These are phyloP conservation scores for Pythium guiyangense DNA, from an alignment of 352 stramenopile genomes.

Conservation along the genomic window DNA sequence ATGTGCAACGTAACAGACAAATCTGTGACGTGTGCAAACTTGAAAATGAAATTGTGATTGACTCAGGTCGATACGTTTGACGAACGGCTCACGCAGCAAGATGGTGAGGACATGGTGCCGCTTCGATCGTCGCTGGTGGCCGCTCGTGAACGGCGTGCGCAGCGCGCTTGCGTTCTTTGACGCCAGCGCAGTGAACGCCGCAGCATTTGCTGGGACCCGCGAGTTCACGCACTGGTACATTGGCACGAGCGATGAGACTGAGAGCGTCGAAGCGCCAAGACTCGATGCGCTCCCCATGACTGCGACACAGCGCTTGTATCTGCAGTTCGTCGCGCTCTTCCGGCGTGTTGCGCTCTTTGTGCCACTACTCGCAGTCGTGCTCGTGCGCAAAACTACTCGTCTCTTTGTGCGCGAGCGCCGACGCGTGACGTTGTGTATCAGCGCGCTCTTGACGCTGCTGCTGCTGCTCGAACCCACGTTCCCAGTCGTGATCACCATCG, in stretches of 20 bases:
- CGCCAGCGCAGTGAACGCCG: background rate
- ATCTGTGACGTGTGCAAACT: background rate
- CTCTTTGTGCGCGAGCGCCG: background rate
- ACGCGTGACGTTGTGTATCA: background rate
- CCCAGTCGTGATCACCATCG: background rate
- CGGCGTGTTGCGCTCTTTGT: background rate
- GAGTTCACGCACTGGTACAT: background rate
- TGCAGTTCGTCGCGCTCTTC: background rate
- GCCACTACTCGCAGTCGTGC: background rate
- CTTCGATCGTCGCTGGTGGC: background rate
- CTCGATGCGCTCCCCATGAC: background rate
- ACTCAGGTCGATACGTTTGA: too few relatives aligned
- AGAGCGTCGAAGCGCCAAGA: background rate
- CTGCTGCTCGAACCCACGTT: background rate
- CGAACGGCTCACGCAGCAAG: too few relatives aligned
- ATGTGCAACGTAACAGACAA: background rate
- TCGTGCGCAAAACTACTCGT: background rate
- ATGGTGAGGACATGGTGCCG: background rate
- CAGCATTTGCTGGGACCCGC: background rate
- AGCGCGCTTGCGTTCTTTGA: background rate
- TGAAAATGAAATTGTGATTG: too few relatives aligned
- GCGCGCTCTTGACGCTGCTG: background rate
- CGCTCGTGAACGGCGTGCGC: background rate
- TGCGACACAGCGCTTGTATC: conserved; percentile 1
- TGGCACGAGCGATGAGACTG: background rate